Percentiles rank a stretch among this genome's conserved stretches.
Evolutionary conservation across 2,329 filamentous ascomycete genomes (phyloP).

Genomic region (Pleoardoris graminearum): DNA sequence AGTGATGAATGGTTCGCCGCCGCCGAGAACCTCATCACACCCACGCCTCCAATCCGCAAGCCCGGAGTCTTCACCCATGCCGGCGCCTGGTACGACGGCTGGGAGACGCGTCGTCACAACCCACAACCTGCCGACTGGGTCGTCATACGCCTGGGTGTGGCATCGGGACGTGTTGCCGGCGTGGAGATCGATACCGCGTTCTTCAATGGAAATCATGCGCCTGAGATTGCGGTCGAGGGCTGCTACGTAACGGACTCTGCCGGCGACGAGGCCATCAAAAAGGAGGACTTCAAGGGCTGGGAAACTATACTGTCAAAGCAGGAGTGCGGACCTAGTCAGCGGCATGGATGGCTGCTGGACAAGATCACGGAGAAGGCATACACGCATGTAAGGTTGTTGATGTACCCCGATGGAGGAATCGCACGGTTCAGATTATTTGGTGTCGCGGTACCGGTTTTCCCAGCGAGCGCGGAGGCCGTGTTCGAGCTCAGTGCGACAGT

Average conservation of each 20-base stretch:
- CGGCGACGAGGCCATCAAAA: constrained; percentile 64
- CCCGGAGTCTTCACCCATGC: constrained; percentile 63
- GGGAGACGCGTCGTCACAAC: constrained; percentile 67
- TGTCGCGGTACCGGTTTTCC: constrained; percentile 75
- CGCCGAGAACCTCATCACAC: constrained; percentile 62
- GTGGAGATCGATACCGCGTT: constrained; percentile 80
- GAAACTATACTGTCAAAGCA: constrained; percentile 70
- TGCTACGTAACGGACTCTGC: constrained; percentile 63
- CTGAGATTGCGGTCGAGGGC: constrained; percentile 76
- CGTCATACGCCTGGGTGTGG: constrained; percentile 61
- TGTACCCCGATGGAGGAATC: constrained; percentile 86
- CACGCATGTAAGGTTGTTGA: constrained; percentile 78
- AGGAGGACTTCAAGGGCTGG: constrained; percentile 57
- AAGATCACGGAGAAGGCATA: constrained; percentile 64
- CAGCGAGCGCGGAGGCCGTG: constrained; percentile 64
- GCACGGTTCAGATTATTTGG: constrained; percentile 79
- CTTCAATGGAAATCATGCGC: constrained; percentile 82
- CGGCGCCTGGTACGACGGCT: constrained; percentile 67
- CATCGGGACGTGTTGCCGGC: constrained; percentile 72
- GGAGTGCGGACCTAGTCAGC: constrained; percentile 72
- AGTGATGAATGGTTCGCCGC: constrained; percentile 66
- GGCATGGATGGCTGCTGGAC: constrained; percentile 73
- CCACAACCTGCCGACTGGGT: constrained; percentile 62
- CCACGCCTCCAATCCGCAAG: constrained; percentile 59
- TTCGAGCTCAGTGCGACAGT: constrained; percentile 78